Conservation (phyloP, 1,139 yeast genomes). For the Candida labiduridarum region DNA sequence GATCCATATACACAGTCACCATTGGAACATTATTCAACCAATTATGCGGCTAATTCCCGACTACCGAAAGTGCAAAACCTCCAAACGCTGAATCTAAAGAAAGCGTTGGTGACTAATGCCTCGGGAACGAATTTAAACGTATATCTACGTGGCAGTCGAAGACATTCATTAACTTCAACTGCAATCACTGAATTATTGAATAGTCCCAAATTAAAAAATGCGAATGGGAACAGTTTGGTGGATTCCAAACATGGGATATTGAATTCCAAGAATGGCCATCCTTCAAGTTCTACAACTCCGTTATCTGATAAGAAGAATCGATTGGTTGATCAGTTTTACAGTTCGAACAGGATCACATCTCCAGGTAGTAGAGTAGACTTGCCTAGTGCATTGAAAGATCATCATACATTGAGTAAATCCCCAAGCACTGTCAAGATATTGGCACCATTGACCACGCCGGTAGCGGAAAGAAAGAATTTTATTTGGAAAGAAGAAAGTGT, state of each 20-base stretch:
- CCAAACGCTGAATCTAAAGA: background rate
- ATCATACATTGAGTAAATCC: background rate
- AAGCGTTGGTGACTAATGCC: conserved; percentile 3
- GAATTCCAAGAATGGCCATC: background rate
- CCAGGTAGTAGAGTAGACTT: conserved; percentile 11
- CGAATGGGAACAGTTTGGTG: background rate
- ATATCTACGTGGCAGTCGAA: conserved; percentile 11
- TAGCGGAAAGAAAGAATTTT: conserved; percentile 8
- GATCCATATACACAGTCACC: background rate
- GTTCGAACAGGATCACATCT: conserved; percentile 14
- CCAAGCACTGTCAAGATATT: conserved; percentile 1
- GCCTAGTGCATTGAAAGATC: conserved; percentile 2
- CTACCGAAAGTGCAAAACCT: conserved; percentile 1
- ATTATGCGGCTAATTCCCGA: background rate
- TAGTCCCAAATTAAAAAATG: conserved; percentile 11
- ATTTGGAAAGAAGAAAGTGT: conserved; percentile 9
- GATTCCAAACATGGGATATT: background rate
- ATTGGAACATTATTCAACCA: background rate
- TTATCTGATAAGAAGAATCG: conserved; percentile 27
- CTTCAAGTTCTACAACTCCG: background rate
- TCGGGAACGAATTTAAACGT: conserved; percentile 13
- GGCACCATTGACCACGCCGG: conserved; percentile 4
- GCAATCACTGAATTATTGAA: conserved; percentile 10
- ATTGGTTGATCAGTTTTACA: conserved; percentile 46
- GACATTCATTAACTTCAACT: conserved; percentile 10